Conservation (phyloP, 1,139 yeast species). For the Diutina pseudorugosa region DNA sequence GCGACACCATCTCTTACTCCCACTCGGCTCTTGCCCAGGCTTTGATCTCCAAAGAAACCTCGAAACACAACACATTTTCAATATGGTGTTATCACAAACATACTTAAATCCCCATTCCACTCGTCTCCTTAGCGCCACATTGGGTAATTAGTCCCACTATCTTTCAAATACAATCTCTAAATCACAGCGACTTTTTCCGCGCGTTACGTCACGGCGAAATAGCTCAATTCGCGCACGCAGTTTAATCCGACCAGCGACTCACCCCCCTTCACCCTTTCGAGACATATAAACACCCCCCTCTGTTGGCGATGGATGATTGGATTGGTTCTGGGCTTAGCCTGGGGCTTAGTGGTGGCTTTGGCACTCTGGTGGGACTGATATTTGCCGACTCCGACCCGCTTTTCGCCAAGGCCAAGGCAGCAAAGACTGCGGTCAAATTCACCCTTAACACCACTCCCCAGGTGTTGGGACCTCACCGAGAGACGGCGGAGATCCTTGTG, state of each 20-base stretch:
- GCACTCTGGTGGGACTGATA: neutral
- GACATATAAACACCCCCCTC: too few species aligned
- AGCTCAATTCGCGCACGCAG: neutral
- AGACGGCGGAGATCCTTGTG: neutral
- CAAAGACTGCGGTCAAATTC: constrained; percentile 32
- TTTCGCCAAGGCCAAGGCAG: constrained; percentile 29
- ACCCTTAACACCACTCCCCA: neutral
- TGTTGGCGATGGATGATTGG: neutral
- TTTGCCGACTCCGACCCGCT: constrained; percentile 24
- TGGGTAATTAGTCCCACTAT: neutral
- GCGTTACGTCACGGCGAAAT: neutral
- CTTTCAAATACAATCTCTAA: neutral
- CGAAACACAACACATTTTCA: too few species aligned
- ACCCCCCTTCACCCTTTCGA: neutral
- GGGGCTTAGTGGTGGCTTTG: neutral
- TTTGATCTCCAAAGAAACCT: too few species aligned
- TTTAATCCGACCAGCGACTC: neutral
- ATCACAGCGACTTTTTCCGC: neutral
- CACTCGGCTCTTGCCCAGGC: too few species aligned
- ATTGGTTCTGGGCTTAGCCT: neutral
- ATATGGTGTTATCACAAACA: too few species aligned
- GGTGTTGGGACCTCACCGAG: neutral
- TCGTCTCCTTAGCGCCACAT: neutral
- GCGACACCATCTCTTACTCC: too few species aligned
- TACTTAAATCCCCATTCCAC: neutral